phyloP scores from a whole-genome alignment of 805 yeast species.

The Saturnispora galanensis region DNA sequence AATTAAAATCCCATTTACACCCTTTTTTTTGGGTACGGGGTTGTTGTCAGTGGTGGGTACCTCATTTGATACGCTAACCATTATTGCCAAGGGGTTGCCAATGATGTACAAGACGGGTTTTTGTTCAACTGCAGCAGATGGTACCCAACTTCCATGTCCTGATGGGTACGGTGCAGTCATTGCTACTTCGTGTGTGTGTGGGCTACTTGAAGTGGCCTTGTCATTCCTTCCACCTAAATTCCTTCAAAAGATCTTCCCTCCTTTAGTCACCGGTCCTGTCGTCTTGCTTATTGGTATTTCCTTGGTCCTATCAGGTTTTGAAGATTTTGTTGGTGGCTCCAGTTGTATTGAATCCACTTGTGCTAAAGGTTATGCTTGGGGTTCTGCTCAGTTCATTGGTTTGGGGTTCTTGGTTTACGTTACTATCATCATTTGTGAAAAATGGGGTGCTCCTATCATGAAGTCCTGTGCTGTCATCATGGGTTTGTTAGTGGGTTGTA shows the following conservation, averaged over 20 bases:
- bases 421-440: conserved; percentile 66
- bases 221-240: conserved; percentile 70
- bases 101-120: conserved; percentile 66
- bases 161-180: conserved; percentile 84
- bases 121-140: conserved; percentile 57
- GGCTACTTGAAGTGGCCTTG: conserved; percentile 58
- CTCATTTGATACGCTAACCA: conserved; percentile 78
- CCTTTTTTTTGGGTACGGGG: conserved; percentile 80
- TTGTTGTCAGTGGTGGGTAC: conserved; percentile 85
- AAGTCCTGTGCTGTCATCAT: conserved; percentile 86
- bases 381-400: conserved; percentile 80
- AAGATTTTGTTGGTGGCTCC: conserved; percentile 85
- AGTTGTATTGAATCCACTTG: conserved; percentile 40
- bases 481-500: conserved; percentile 80
- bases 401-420: conserved; percentile 76
- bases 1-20: conserved; percentile 64
- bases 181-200: conserved; percentile 73
- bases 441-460: conserved; percentile 91
- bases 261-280: conserved; percentile 89
- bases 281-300: conserved; percentile 73
- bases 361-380: conserved; percentile 56
- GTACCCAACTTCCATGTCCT: conserved; percentile 68
- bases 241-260: conserved; percentile 72
- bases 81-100: conserved; percentile 67
- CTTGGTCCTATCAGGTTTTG: conserved; percentile 61